Percentiles rank a stretch among this genome's conserved stretches.
Evolutionary conservation across 208 protist genomes (phyloP).

Genomic region (Lotmaria passim): DNA sequence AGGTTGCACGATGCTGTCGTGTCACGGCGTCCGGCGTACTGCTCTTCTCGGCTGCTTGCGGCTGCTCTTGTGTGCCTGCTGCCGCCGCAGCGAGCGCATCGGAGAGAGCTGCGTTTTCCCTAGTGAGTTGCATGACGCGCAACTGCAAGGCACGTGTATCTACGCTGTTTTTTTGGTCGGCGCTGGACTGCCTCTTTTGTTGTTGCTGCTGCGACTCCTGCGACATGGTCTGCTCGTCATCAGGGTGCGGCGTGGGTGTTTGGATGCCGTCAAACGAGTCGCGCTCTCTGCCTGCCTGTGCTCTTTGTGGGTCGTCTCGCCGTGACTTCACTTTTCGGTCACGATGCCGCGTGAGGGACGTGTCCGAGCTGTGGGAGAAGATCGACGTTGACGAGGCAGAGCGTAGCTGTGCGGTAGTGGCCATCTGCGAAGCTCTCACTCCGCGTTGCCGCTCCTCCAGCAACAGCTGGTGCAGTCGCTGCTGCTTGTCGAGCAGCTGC

Average conservation of each 20-base stretch:
- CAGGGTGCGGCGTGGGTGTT: no score
- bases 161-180: no score
- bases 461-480: slow-evolving; percentile 11
- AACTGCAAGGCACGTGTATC: not conserved
- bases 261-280: no score
- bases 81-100: not conserved
- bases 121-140: not conserved
- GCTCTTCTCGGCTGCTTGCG: not conserved
- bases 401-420: not conserved
- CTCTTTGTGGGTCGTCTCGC: no score
- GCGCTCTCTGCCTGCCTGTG: no score
- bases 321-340: no score
- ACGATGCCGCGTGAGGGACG: no score
- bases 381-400: not conserved
- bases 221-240: no score
- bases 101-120: not conserved
- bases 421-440: not conserved
- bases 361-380: no score
- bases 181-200: not conserved
- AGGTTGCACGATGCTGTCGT: not conserved
- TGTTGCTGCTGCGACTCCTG: no score
- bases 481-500: slow-evolving; percentile 20
- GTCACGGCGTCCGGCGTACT: not conserved
- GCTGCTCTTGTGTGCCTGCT: not conserved
- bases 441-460: not conserved